Conservation (phyloP, 2,329 filamentous ascomycete genomes). For the Stagonosporopsis cucurbitacearum region DNA sequence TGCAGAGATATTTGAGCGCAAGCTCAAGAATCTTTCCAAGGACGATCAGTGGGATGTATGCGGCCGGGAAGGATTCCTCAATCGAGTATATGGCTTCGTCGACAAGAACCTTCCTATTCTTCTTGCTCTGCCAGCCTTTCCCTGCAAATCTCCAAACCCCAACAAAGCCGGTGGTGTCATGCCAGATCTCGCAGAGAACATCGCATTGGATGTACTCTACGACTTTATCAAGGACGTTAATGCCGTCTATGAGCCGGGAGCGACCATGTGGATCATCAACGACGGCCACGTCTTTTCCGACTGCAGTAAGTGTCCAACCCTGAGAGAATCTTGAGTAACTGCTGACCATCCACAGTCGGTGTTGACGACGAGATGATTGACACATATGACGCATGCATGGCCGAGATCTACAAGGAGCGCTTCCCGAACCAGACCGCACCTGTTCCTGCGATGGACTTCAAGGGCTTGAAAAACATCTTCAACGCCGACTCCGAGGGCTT, state of each 20-base stretch:
- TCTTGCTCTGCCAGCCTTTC: constrained; percentile 61
- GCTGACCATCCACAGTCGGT: constrained; percentile 42
- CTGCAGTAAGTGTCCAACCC: constrained; percentile 44
- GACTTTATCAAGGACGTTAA: constrained; percentile 51
- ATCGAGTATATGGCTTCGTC: constrained; percentile 37
- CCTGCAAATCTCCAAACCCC: constrained; percentile 66
- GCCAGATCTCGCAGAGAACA: constrained; percentile 53
- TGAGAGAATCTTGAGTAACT: neutral
- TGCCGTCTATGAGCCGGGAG: constrained; percentile 51
- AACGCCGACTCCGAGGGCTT: constrained; percentile 32
- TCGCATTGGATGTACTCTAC: constrained; percentile 52
- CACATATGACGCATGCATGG: constrained; percentile 48
- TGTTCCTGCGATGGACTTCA: constrained; percentile 37
- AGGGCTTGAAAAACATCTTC: constrained; percentile 41
- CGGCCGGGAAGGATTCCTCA: constrained; percentile 34
- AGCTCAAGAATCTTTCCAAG: constrained; percentile 37
- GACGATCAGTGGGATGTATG: constrained; percentile 38
- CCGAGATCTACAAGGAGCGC: constrained; percentile 47
- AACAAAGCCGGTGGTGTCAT: constrained; percentile 61
- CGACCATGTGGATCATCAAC: constrained; percentile 52
- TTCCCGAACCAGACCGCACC: constrained; percentile 26
- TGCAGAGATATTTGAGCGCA: constrained; percentile 37
- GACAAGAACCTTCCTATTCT: constrained; percentile 36
- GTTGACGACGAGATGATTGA: constrained; percentile 55
- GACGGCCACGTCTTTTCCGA: constrained; percentile 53